These are phyloP conservation scores for Wickerhamiella musiphila DNA, from an alignment of 805 yeast species.

Conservation along the genomic window DNA sequence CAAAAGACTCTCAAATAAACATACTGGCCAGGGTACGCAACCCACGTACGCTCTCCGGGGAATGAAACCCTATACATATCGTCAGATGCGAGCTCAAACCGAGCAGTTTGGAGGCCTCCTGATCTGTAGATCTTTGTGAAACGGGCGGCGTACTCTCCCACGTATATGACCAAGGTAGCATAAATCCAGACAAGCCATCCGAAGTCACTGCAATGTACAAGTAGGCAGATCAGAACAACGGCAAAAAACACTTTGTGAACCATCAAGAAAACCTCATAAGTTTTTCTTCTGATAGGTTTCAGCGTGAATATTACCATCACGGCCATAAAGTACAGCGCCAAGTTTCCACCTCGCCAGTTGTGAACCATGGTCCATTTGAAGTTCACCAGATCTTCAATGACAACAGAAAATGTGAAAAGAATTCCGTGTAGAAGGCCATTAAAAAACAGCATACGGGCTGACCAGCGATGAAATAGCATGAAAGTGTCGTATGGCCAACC, in stretches of 20 bases:
- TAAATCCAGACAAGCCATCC: slow-evolving; percentile 40
- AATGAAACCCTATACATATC: slow-evolving; percentile 25
- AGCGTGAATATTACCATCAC: slow-evolving; percentile 31
- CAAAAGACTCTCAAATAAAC: slow-evolving; percentile 39
- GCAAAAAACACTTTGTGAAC: slow-evolving; percentile 25
- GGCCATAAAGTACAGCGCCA: slow-evolving; percentile 27
- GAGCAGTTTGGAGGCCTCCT: slow-evolving; percentile 29
- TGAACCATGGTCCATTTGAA: slow-evolving; percentile 18
- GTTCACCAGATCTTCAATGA: slow-evolving; percentile 11
- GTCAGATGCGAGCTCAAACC: slow-evolving; percentile 10
- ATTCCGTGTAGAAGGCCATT: slow-evolving; percentile 31
- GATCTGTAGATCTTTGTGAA: slow-evolving; percentile 34
- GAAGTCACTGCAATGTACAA: slow-evolving; percentile 43
- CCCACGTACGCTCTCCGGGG: slow-evolving; percentile 29
- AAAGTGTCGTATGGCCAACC: slow-evolving; percentile 50
- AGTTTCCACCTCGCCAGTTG: slow-evolving; percentile 27
- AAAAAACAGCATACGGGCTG: slow-evolving; percentile 29
- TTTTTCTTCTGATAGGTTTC: slow-evolving; percentile 30
- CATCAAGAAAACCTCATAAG: slow-evolving; percentile 41
- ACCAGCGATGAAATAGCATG: slow-evolving; percentile 40
- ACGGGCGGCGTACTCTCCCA: slow-evolving; percentile 43
- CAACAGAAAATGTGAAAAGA: slow-evolving; percentile 17
- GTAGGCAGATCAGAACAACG: slow-evolving; percentile 17
- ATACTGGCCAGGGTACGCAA: slow-evolving; percentile 38
- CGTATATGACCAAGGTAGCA: slow-evolving; percentile 48